Evolutionary conservation across 768 basidiomycete genomes (phyloP), one percentile per base, ranked within the genome.

Genomic region (Russula olivacea): DNA sequence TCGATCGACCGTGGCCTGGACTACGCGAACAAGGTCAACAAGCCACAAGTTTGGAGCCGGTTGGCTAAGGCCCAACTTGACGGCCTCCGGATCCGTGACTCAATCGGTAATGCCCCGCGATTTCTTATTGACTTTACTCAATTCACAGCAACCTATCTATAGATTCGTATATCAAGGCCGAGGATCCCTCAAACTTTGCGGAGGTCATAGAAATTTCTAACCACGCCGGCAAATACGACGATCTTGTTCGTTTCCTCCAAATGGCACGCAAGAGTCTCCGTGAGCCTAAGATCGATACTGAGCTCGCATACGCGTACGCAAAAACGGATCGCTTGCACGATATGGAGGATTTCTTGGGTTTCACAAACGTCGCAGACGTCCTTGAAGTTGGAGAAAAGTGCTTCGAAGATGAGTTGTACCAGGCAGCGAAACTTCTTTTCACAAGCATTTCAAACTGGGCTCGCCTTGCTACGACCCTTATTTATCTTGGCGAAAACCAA

Each of bases 401-500:
- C 72, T 99, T 99, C 78, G 93, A 98, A 71, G 97, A 98, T 64
- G 93, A 93, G 71, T 80, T 99, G 32, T 99, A 98, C 74, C 93
- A 98, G 69, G 97, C 97, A 53, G 90, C 96, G 36, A 97, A 96
- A 77, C 75, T 99, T 5, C 79, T 99, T 52, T 99, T 99, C 80
- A 84, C 85, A 43, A 95, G 93, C 76, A 99, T 99, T 70, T 96
- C 93, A 1, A 99, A 99, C 76, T 99, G 95, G 94, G 97, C 97
- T 49, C 85, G 97, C 63, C 79, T 99, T 65, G 97, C 97, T 0
- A 99, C 97, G 2, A 99, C 97, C 10, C 84, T 98, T 71, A 98
- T 99, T 72, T 99, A 99, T 76, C 83, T 99, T 48, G 92, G 93
- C 45, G 96, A 99, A 77, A 97, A 98, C 72, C 97, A 98, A 74